phyloP scores from a whole-genome alignment of 805 yeast species.

The Cyberlindnera mycetangii region DNA sequence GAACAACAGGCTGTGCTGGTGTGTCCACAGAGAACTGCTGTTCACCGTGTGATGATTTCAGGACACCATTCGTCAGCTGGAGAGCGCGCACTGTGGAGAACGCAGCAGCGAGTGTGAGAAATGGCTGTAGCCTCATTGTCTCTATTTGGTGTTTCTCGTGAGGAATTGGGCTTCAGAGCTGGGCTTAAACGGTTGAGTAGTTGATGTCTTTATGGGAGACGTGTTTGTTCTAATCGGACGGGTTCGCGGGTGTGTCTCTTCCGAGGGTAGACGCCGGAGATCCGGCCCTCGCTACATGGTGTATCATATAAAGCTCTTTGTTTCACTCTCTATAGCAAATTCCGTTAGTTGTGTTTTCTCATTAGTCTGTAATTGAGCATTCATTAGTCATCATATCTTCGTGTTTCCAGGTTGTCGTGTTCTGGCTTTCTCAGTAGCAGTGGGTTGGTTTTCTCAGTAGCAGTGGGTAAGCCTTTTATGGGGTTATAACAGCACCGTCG shows the following conservation, averaged over 20 bases:
- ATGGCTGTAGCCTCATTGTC: conserved; percentile 18
- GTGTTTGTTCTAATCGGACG: background rate
- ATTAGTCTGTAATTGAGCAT: too few species aligned
- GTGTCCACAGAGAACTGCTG: conserved; percentile 10
- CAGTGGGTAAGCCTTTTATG: background rate
- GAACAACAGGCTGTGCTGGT: conserved; percentile 14
- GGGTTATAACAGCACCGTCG: background rate
- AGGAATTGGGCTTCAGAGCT: background rate
- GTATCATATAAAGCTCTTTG: too few species aligned
- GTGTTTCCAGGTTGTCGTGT: too few species aligned
- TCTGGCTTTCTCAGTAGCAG: background rate
- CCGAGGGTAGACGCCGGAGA: too few species aligned
- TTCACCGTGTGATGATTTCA: conserved; percentile 15
- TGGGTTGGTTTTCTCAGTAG: background rate
- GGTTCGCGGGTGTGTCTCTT: background rate
- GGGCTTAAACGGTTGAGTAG: too few species aligned
- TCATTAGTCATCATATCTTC: too few species aligned
- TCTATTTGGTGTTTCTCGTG: background rate
- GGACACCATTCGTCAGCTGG: conserved; percentile 19
- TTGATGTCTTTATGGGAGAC: background rate
- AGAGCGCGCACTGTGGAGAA: conserved; percentile 15
- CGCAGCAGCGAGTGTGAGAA: conserved; percentile 15
- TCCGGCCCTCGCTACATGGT: too few species aligned
- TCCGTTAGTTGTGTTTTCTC: too few species aligned
- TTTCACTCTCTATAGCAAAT: too few species aligned